Conservation (phyloP, 164 flowering plant genomes). For the Tetracentron sinense region DNA sequence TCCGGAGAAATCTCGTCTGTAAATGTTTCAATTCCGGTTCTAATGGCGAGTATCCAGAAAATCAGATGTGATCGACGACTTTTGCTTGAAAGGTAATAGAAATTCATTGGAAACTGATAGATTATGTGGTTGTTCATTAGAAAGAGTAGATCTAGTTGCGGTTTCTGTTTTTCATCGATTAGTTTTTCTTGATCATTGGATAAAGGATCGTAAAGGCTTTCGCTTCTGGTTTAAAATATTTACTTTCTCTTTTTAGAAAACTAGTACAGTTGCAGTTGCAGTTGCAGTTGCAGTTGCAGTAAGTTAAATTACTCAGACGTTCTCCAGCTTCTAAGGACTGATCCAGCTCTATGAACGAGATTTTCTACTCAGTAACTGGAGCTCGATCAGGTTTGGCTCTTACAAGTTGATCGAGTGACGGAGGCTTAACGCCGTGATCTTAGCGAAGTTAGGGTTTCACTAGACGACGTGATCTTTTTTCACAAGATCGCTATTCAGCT, state of each 20-base stretch:
- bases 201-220: background rate
- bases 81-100: background rate
- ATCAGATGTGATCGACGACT: background rate
- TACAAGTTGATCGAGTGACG: background rate
- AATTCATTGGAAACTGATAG: background rate
- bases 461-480: background rate
- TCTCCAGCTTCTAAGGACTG: no score
- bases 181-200: background rate
- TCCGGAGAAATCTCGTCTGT: background rate
- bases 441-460: conserved; percentile 9
- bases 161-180: background rate
- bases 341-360: no score
- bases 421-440: background rate
- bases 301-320: no score
- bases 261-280: no score
- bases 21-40: background rate
- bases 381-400: background rate
- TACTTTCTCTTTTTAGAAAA: no score
- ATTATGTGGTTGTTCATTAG: background rate
- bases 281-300: no score
- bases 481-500: background rate
- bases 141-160: background rate
- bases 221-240: no score
- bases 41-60: background rate
- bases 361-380: no score